Evolutionary conservation across 2,329 filamentous ascomycete genomes (phyloP), one percentile per base, ranked within the genome.

Genomic region (Fusarium decemcellulare): DNA sequence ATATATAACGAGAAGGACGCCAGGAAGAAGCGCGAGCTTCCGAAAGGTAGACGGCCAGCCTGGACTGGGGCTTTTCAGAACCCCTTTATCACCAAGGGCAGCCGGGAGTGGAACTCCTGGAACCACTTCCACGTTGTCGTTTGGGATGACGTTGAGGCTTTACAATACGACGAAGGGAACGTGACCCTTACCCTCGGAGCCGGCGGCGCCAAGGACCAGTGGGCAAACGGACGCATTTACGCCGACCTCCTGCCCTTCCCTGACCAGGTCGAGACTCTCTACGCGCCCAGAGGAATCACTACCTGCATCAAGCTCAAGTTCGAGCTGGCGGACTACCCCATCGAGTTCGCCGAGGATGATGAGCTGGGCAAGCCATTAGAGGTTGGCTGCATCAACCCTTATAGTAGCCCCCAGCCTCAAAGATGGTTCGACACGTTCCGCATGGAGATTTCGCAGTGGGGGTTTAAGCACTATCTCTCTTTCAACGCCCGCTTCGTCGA

Each of bases 401-500:
- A 23, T 23, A 23, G 23, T 7, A 7, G 51, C 42, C 3, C 32
- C 40, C 9, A 40, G 44, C 12, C n/a, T 56, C n/a, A 55, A 3
- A 54, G 60, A 10, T 59, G 56, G 48, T 37, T 71, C 43, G 72
- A 74, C 44, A 64, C 70, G 2, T 44, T 71, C 8, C 70, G 72
- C 14, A 34, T 74, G 15, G 58, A 68, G 12, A 54, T 74, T 43
- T 29, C 30, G 2, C 70, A 74, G 54, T 40, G 50, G 10, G 47
- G 51, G 7, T 50, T 55, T 14, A 40, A 50, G 2, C 34, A 64
- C 52, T 58, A 52, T n/a, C 46, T 73, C 30, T 68, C 60, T 0
- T 56, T 73, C 47, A 69, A 68, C 47, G 14, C 73, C 6, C 71
- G 71, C 14, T 63, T 73, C 53, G 63, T 72, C 8, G 54, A 70